Base-by-base conservation (phyloP, 257 asterid genomes). In the Capsicum pubescens region DNA sequence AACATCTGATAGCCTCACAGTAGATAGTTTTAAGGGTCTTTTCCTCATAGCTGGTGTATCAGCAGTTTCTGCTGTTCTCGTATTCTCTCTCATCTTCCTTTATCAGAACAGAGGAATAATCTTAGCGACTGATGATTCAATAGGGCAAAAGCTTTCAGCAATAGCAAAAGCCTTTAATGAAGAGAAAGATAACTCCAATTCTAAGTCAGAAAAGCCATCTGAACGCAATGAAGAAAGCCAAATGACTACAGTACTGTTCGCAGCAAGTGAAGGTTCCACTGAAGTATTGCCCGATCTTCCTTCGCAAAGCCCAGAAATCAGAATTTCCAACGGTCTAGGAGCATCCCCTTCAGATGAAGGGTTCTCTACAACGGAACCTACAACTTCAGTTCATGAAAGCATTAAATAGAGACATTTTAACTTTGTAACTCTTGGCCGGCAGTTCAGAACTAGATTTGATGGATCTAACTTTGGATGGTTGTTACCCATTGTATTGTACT, bases 11-110 rank as follows among this genome's bases (percentile, higher is more conserved):
- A 76, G 87, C 12, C 87, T 89, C 63, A n/a, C 78, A 26, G 81
- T 83, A 4, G 91, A 89, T 32, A 89, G 89, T 54, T 91, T 91
- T 48, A 84, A 59, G 86, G 92, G 93, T 12, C 84, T 89, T 32
- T 91, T 89, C 57, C 82, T 89, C 1, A 84, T 87, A 61, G 88
- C 88, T 77, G 92, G 90, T 16, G 54, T 85, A 67, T 81, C 91
- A 39, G 85, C 90, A 19, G 66, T 69, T 42, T 64, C 79, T 17
- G 91, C 94, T 50, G 90, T 90, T 12, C 61, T 74, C 46, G 79
- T 88, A 86, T 91, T 80, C 88, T 36, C 88, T 44, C 56, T 84
- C 48, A 60, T 17, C 56, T 90, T 90, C 87, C 67, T 89, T 36
- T 76, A 87, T 50, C 89, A 89, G 82, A 89, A 89, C 36, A 84